Conservation (phyloP, 1,284 basidiomycete species). For the Apiotrichum brassicae region DNA sequence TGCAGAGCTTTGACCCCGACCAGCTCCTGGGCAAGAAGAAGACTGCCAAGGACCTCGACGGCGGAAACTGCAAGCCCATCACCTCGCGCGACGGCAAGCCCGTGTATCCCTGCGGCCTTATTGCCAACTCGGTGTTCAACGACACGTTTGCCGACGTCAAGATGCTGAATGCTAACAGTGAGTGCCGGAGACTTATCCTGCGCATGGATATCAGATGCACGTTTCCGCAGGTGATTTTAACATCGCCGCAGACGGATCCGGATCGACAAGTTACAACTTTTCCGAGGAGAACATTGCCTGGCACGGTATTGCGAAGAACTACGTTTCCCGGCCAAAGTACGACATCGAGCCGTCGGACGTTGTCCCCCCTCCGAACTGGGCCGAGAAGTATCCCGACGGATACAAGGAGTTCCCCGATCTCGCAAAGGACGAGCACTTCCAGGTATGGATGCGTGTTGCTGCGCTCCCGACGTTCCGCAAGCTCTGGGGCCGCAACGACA, state of each 20-base stretch:
- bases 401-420: constrained; percentile 68
- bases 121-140: constrained; percentile 98
- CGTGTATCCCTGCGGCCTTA: constrained; percentile 92
- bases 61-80: constrained; percentile 85
- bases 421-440: constrained; percentile 81
- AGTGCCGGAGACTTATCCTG: neutral
- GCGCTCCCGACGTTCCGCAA: constrained; percentile 96
- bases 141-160: constrained; percentile 71
- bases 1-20: constrained; percentile 78
- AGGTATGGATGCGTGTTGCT: constrained; percentile 99
- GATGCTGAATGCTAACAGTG: constrained; percentile 52
- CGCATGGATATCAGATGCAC: neutral
- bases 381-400: constrained; percentile 58
- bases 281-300: constrained; percentile 80
- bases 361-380: constrained; percentile 92
- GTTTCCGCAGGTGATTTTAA: neutral
- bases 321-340: constrained; percentile 54
- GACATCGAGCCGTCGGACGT: constrained; percentile 55
- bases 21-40: constrained; percentile 71
- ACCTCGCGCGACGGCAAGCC: constrained; percentile 54
- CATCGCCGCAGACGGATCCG: constrained; percentile 46
- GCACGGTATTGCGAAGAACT: constrained; percentile 90
- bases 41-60: constrained; percentile 52
- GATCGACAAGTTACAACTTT: constrained; percentile 63
- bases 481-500: constrained; percentile 86